Base-by-base conservation (phyloP, 192 early-diverging fungal species). In the Coemansia biformis region DNA sequence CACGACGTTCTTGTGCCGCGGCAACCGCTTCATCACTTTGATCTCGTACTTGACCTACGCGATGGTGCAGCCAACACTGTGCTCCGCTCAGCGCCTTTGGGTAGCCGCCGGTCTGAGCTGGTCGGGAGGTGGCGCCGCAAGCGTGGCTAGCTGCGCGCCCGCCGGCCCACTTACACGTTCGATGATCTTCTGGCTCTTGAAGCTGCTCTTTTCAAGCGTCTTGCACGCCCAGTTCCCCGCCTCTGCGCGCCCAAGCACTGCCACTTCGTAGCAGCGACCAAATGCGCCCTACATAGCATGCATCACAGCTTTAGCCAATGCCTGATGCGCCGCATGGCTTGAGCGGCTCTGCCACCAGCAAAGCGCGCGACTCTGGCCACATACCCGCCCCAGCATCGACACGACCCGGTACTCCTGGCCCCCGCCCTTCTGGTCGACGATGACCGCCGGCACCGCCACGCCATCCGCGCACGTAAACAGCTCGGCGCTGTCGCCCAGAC, bases 201-300 rank as follows among this genome's bases (percentile, higher is more conserved):
- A 71, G 40, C 36, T 67, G 47, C 5, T 58, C 32, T 77, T 82
- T 46, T 77, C 72, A 22, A 66, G 66, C 45, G 77, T 77, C 49
- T 86, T 81, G 62, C 81, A 73, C 15, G 91, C 91, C 44, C 78
- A 82, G 22, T 75, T 59, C 15, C 59, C 51, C 1, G 73, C 57
- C 23, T 70, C 72, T 1, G 43, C 24, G 33, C 79, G 71, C 0
- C 43, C 41, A 14, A 39, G 9, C 10, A 57, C 62, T 26, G 37
- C 49, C n/a, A 90, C 88, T 41, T 83, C 68, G 47, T 85, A 94
- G 57, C 88, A 90, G 23, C 84, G 78, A 4, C 89, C 91, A 75
- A 94, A 94, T 16, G 91, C 92, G 22, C 92, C 92, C 90, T 93
- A 69, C 23, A 34, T 22, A 13, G 36, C 21, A 46, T 16, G 35